Conservation (phyloP, 768 basidiomycete species). For the Podaxis mareebaensis region DNA sequence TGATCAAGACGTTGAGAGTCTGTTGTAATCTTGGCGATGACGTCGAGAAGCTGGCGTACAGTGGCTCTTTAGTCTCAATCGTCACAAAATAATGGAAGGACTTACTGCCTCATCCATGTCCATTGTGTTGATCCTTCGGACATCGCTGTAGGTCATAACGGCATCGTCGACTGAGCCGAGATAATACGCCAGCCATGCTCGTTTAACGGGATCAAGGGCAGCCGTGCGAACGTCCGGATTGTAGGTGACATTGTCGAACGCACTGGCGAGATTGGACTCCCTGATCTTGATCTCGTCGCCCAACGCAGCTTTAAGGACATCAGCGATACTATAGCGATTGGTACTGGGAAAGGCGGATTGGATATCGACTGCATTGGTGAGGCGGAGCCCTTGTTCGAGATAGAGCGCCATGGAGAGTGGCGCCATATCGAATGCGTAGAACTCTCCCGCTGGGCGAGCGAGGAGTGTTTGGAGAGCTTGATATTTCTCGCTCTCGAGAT, state of each 20-base stretch:
- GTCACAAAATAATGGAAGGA: neutral
- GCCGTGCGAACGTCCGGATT: conserved; percentile 31
- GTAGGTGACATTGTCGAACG: conserved; percentile 39
- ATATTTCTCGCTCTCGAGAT: conserved; percentile 13
- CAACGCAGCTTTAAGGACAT: conserved; percentile 40
- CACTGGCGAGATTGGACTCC: conserved; percentile 34
- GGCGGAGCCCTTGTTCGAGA: conserved; percentile 38
- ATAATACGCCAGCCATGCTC: conserved; percentile 54
- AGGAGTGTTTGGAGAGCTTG: conserved; percentile 34
- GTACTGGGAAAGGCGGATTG: conserved; percentile 48
- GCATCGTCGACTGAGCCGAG: conserved; percentile 43
- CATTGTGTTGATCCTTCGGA: conserved; percentile 44
- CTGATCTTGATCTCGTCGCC: conserved; percentile 36
- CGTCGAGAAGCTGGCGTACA: conserved; percentile 27
- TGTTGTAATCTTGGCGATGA: conserved; percentile 46
- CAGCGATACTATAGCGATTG: conserved; percentile 39
- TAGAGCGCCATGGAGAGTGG: conserved; percentile 51
- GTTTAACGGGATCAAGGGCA: conserved; percentile 37
- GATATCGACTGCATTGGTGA: conserved; percentile 56
- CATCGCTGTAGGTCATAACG: conserved; percentile 41
- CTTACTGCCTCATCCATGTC: conserved; percentile 37
- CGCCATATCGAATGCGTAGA: conserved; percentile 57
- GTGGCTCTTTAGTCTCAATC: conserved; percentile 2
- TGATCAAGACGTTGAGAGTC: conserved; percentile 48
- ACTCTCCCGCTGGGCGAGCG: conserved; percentile 40